Conservation (phyloP, 495 filamentous ascomycete genomes). For the Diplogelasinospora grovesii region DNA sequence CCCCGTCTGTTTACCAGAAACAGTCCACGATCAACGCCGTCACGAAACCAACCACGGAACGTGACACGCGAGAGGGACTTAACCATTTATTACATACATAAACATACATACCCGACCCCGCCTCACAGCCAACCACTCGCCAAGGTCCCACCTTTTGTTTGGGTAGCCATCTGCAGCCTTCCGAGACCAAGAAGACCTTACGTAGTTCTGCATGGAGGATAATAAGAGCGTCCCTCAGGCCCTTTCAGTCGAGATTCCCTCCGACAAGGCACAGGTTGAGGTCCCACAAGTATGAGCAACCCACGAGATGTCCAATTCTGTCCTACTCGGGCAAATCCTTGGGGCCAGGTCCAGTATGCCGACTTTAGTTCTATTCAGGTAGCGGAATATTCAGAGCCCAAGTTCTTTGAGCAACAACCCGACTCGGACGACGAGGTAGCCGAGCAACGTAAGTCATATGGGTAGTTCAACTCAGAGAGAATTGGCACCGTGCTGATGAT, state of each 20-base stretch:
- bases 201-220: constrained; percentile 33
- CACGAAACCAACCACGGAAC: constrained; percentile 7
- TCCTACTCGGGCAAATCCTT: constrained; percentile 29
- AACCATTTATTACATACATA: constrained; percentile 7
- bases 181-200: constrained; percentile 18
- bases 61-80: constrained; percentile 1
- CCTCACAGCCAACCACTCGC: constrained; percentile 15
- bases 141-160: constrained; percentile 21
- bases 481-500: neutral
- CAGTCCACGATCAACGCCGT: neutral
- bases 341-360: constrained; percentile 33
- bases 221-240: constrained; percentile 35
- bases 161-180: constrained; percentile 20
- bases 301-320: constrained; percentile 33
- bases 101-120: constrained; percentile 11
- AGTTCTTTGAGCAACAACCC: constrained; percentile 25
- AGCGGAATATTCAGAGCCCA: constrained; percentile 32
- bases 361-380: constrained; percentile 32
- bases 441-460: neutral
- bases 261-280: constrained; percentile 28
- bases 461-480: neutral
- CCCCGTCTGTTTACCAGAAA: neutral
- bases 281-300: constrained; percentile 33
- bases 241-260: constrained; percentile 30
- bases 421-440: constrained; percentile 26